A percentile compares a stretch with the other conserved stretches of the same genome.
Conservation (phyloP, 257 asterid genomes). For the Primulina eburnea region DNA sequence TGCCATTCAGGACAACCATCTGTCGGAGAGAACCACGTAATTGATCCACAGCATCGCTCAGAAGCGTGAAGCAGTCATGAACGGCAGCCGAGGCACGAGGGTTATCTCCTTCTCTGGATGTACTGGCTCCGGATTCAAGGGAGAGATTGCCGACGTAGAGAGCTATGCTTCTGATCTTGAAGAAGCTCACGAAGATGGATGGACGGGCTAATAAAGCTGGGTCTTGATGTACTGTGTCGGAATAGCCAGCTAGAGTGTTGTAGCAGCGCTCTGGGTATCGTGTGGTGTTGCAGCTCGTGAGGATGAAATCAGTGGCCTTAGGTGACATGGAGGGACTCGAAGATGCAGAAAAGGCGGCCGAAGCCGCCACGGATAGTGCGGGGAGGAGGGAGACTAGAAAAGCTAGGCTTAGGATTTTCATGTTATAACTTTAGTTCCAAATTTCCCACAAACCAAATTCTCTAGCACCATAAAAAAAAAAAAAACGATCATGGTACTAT, state of each 20-base stretch:
- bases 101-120: slow-evolving; percentile 36
- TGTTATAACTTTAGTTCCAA: not conserved
- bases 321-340: not conserved
- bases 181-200: slow-evolving; percentile 23
- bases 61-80: slow-evolving; percentile 35
- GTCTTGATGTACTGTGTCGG: slow-evolving; percentile 20
- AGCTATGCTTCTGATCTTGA: slow-evolving; percentile 22
- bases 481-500: not conserved
- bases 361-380: not conserved
- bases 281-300: slow-evolving; percentile 12
- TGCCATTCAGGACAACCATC: slow-evolving; percentile 32
- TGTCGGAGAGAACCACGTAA: slow-evolving; percentile 32
- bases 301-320: slow-evolving; percentile 7
- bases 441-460: too few species aligned
- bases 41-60: slow-evolving; percentile 39
- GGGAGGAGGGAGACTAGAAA: not conserved
- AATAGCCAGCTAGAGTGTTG: slow-evolving; percentile 22
- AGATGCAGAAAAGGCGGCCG: slow-evolving; percentile 3
- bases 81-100: slow-evolving; percentile 30
- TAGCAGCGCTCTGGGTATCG: slow-evolving; percentile 24
- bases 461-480: too few species aligned
- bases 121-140: slow-evolving; percentile 1
- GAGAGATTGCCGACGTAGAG: slow-evolving; percentile 23
- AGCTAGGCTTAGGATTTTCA: not conserved
- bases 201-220: slow-evolving; percentile 16